These are phyloP conservation scores for Tuber magnatum DNA, from an alignment of 495 filamentous ascomycete genomes.

Conservation along the genomic window DNA sequence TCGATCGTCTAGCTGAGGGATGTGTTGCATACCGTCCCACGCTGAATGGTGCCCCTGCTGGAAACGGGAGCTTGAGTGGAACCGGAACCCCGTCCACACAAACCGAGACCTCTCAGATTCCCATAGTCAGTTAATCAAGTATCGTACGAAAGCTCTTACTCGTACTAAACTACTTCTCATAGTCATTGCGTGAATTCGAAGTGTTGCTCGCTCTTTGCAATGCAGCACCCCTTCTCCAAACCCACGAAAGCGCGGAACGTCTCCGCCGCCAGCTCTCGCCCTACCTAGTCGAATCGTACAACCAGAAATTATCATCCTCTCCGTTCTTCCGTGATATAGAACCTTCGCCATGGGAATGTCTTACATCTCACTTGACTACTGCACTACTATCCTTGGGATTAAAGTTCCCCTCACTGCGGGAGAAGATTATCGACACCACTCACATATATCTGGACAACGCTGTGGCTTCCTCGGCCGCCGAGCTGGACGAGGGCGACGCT, in stretches of 20 bases:
- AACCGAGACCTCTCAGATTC: slow-evolving; percentile 44
- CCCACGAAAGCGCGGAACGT: slow-evolving; percentile 61
- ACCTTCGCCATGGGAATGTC: slow-evolving; percentile 81
- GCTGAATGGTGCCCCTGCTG: slow-evolving; percentile 19
- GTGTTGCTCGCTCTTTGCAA: slow-evolving; percentile 82
- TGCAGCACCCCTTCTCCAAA: slow-evolving; percentile 64
- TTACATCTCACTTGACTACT: slow-evolving; percentile 67
- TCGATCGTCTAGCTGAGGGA: slow-evolving; percentile 36
- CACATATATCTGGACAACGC: slow-evolving; percentile 63
- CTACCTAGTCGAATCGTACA: slow-evolving; percentile 75
- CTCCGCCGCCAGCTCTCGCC: slow-evolving; percentile 65
- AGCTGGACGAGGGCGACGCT: slow-evolving; percentile 52
- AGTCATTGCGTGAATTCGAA: slow-evolving; percentile 76
- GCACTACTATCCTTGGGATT: slow-evolving; percentile 72
- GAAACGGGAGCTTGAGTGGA: slow-evolving; percentile 45
- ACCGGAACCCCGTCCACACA: slow-evolving; percentile 43
- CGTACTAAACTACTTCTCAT: slow-evolving; percentile 35
- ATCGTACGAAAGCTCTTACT: background rate
- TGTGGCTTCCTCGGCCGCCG: slow-evolving; percentile 45
- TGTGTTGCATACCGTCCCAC: slow-evolving; percentile 23
- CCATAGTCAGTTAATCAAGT: slow-evolving; percentile 47
- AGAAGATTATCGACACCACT: slow-evolving; percentile 54
- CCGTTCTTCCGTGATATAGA: slow-evolving; percentile 74
- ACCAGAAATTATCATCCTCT: slow-evolving; percentile 67
- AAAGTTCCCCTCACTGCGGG: slow-evolving; percentile 58